Evolutionary conservation across 345 rosid species (phyloP), one percentile per base, ranked within the genome.

Genomic region (Melastoma malabathricum): DNA sequence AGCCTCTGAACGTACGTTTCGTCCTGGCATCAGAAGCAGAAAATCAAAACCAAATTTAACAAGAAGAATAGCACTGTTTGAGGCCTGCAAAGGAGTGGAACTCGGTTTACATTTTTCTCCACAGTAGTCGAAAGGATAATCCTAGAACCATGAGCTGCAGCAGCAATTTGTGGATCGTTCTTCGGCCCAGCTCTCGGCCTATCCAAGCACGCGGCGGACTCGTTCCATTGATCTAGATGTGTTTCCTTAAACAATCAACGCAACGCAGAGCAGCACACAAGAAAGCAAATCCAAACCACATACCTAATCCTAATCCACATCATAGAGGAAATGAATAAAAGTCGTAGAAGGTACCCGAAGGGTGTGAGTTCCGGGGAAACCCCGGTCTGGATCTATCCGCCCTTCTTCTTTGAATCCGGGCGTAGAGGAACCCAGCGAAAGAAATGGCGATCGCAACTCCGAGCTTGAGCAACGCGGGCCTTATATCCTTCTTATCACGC

Each of bases 381-480:
- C 60, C 47, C 13, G 79, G 74, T 43, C 67, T 67, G 43, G 41
- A 34, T 34, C 41, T 34, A 12, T 34, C 41, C 12, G 18, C 51
- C 58, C 70, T 69, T 49, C 63, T 64, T 18, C 43, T 51, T 58
- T 67, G 76, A 47, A 75, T 50, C 34, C 85, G 81, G 52, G 85
- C 69, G 69, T 54, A 74, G 57, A 86, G 54, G 58, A 86, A 65
- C 19, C 87, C 95, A n/a, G 89, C 92, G 27, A 82, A 59, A 48
- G 95, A 84, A 31, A 92, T 61, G 18, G 82, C 77, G 1, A 92
- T 31, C 38, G 78, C 98, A 29, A 78, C 75, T 53, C 96, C 96
- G 53, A 86, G 19, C 60, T 76, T 73, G 54, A 82, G 41, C 52
- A 84, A 55, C 47, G 79, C 14, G n/a, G 81, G 67, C 56, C 63